Percentiles rank a stretch among this genome's conserved stretches.
These are phyloP conservation scores for Naganishia vaughanmartiniae DNA, from an alignment of 768 basidiomycete genomes.

Conservation along the genomic window DNA sequence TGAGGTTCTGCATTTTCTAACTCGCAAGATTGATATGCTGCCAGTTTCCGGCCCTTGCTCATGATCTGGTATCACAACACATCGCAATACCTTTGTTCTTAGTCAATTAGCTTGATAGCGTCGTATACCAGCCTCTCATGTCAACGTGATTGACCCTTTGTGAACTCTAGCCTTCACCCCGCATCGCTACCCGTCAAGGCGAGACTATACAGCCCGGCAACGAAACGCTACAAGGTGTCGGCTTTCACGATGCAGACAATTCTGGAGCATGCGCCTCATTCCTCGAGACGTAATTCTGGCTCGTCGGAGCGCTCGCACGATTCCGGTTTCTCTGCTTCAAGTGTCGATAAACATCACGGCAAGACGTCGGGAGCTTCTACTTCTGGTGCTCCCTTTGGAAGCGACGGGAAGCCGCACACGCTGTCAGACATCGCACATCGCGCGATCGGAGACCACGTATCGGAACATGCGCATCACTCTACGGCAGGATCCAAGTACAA, in stretches of 20 bases:
- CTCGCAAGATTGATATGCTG: not conserved
- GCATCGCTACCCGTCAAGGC: not conserved
- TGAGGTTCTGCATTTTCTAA: too few relatives aligned
- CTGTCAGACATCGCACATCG: constrained; percentile 24
- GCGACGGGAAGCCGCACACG: constrained; percentile 24
- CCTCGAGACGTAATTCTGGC: not conserved
- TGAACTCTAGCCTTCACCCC: not conserved
- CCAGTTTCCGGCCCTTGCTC: not conserved
- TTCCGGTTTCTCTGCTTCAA: not conserved
- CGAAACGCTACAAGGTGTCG: not conserved
- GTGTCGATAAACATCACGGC: not conserved
- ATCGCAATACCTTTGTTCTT: not conserved
- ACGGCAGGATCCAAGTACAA: not conserved
- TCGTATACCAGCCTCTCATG: not conserved
- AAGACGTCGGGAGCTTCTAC: constrained; percentile 20
- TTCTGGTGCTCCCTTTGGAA: not conserved
- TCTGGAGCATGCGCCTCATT: not conserved
- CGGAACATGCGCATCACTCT: constrained; percentile 1
- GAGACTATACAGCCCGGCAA: not conserved
- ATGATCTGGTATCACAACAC: not conserved
- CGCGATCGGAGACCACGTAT: constrained; percentile 20
- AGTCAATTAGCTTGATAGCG: not conserved
- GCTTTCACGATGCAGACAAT: constrained; percentile 17
- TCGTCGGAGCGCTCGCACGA: constrained; percentile 1
- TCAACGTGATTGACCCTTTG: constrained; percentile 4